These are phyloP conservation scores for Penicillium daleae DNA, from an alignment of 495 filamentous ascomycete genomes.

Conservation along the genomic window DNA sequence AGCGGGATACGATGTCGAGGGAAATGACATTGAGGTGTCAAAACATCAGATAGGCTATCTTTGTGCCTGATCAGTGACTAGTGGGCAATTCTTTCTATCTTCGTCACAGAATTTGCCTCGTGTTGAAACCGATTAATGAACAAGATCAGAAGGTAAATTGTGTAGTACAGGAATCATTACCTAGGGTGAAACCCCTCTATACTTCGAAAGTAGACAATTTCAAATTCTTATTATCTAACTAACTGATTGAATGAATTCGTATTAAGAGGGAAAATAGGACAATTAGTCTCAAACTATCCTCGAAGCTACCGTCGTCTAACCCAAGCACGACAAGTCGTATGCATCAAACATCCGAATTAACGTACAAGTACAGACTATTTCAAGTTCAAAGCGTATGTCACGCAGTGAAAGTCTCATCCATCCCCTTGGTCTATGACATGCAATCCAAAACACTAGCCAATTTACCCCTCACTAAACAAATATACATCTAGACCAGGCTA, in stretches of 20 bases:
- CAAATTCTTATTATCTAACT: no score
- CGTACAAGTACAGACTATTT: no score
- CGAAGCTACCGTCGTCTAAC: background rate
- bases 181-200: background rate
- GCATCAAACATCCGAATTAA: no score
- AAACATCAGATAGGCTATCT: background rate
- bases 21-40: background rate
- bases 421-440: background rate
- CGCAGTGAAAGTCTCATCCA: background rate
- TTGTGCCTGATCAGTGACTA: background rate
- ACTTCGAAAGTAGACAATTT: no score
- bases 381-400: no score
- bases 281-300: no score
- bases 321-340: background rate
- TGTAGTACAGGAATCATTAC: no score
- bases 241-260: no score
- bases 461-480: background rate
- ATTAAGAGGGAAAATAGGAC: no score
- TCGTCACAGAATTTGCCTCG: background rate
- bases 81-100: background rate
- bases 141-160: no score
- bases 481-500: background rate
- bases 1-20: background rate
- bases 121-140: background rate
- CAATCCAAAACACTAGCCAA: background rate